phyloP scores from a whole-genome alignment of 306 rosid genomes.

The Lathyrus tuberosus region DNA sequence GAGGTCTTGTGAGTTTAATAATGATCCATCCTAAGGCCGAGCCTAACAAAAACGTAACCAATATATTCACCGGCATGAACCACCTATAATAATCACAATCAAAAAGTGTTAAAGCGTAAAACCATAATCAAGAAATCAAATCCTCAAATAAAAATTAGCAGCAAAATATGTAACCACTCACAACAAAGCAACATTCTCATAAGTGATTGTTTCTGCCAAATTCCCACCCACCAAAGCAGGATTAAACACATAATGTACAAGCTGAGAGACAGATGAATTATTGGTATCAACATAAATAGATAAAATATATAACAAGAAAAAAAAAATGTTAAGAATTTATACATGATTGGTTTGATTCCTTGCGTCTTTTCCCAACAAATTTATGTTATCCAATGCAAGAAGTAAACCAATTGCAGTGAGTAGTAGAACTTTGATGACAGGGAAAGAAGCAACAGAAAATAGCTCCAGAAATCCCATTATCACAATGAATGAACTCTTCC shows the following conservation, averaged over 20 bases:
- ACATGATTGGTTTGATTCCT: conserved; percentile 54
- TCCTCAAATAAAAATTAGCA: conserved; percentile 11
- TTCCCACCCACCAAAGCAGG: conserved; percentile 52
- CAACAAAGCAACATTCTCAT: conserved; percentile 44
- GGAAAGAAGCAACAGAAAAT: conserved; percentile 51
- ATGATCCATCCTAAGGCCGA: conserved; percentile 57
- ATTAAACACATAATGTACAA: conserved; percentile 59
- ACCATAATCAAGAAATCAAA: conserved; percentile 25
- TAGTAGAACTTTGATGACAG: conserved; percentile 49
- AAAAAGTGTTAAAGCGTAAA: conserved; percentile 29
- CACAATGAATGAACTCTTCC: conserved; percentile 11
- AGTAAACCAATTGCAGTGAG: conserved; percentile 48
- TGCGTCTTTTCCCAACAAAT: conserved; percentile 52
- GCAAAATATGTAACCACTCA: conserved; percentile 37
- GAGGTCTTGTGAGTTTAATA: conserved; percentile 49
- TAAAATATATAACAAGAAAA: neutral
- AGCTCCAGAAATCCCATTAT: conserved; percentile 50
- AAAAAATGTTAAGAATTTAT: neutral
- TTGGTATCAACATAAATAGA: neutral
- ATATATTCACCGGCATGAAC: conserved; percentile 61
- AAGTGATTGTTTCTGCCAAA: conserved; percentile 54
- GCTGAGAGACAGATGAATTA: conserved; percentile 39
- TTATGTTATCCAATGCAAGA: conserved; percentile 49
- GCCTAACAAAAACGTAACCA: conserved; percentile 49
- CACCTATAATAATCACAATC: conserved; percentile 44